These are phyloP conservation scores for Acanthamoeba culbertsoni DNA, from an alignment of 208 protist species.

Conservation along the genomic window DNA sequence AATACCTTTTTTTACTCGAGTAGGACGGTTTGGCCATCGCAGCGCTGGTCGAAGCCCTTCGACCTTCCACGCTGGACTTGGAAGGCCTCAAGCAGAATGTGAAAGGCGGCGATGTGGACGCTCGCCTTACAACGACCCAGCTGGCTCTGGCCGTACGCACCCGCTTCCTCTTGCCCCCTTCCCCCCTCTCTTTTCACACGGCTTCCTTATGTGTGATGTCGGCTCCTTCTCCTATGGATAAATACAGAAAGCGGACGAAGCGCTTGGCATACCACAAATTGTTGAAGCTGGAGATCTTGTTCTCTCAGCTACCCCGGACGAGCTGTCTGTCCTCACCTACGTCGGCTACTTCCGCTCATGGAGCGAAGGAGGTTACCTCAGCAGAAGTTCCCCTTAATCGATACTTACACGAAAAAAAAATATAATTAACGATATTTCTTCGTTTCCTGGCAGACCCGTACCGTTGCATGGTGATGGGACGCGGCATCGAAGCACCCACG, in stretches of 20 bases:
- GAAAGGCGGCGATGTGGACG: not conserved
- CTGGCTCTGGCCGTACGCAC: not conserved
- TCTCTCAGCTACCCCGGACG: not conserved
- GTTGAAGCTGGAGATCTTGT: conserved; percentile 37
- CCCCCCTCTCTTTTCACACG: not conserved
- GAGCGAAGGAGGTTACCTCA: not conserved
- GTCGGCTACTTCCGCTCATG: conserved; percentile 47
- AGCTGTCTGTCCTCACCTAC: conserved; percentile 36
- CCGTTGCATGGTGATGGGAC: conserved; percentile 39
- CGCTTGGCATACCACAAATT: conserved; percentile 36
- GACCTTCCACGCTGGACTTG: not conserved
- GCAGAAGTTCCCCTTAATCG: no score
- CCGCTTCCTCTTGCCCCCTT: not conserved
- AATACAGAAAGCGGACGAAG: conserved; percentile 32
- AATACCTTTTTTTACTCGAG: not conserved
- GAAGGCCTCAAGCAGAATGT: conserved; percentile 32
- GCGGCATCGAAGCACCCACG: conserved; percentile 29
- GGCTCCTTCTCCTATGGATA: no score
- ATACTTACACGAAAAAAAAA: no score
- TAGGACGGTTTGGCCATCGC: conserved; percentile 33
- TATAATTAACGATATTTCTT: not conserved
- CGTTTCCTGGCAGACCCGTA: not conserved
- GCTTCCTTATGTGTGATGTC: no score
- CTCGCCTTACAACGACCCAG: not conserved
- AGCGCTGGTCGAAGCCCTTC: not conserved